Conservation (phyloP, 805 yeast genomes). For the Ogataea siamensis region DNA sequence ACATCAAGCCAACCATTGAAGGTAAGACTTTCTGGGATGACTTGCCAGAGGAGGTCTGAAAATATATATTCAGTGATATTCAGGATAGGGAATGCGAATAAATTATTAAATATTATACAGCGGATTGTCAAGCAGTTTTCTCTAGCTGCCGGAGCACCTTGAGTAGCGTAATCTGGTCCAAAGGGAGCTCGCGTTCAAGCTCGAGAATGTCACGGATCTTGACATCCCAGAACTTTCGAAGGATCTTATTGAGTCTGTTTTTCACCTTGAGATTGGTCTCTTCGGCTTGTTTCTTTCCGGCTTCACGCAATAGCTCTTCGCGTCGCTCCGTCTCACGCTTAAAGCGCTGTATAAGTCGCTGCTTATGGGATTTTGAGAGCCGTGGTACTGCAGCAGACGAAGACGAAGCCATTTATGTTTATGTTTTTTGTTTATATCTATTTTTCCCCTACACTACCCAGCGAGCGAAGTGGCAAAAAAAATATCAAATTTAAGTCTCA, state of each 20-base stretch:
- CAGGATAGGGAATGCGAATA: too few relatives aligned
- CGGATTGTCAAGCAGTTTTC: slow-evolving; percentile 4
- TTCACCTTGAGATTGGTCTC: slow-evolving; percentile 38
- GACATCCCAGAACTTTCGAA: slow-evolving; percentile 49
- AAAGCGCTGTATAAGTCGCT: slow-evolving; percentile 33
- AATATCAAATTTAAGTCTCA: slow-evolving; percentile 2
- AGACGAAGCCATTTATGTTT: slow-evolving; percentile 6
- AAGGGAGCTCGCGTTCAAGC: slow-evolving; percentile 42
- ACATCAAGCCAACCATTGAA: slow-evolving; percentile 82
- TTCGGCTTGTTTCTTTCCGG: slow-evolving; percentile 27
- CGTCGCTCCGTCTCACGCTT: slow-evolving; percentile 19
- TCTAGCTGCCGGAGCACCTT: slow-evolving; percentile 32
- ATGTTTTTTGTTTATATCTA: slow-evolving; percentile 3
- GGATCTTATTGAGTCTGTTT: slow-evolving; percentile 44
- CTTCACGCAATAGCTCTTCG: slow-evolving; percentile 22
- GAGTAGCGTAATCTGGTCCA: slow-evolving; percentile 29
- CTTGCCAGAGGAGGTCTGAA: slow-evolving; percentile 70
- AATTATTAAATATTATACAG: slow-evolving; percentile 2
- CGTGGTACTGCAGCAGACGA: slow-evolving; percentile 14
- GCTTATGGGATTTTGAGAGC: slow-evolving; percentile 38
- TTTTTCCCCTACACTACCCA: slow-evolving; percentile 11
- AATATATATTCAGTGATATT: background rate
- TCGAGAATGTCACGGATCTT: slow-evolving; percentile 43
- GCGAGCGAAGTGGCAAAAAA: slow-evolving; percentile 20
- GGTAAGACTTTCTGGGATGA: slow-evolving; percentile 96